These are phyloP conservation scores for Euphrasia confusa DNA, from an alignment of 257 asterid genomes.

Conservation along the genomic window DNA sequence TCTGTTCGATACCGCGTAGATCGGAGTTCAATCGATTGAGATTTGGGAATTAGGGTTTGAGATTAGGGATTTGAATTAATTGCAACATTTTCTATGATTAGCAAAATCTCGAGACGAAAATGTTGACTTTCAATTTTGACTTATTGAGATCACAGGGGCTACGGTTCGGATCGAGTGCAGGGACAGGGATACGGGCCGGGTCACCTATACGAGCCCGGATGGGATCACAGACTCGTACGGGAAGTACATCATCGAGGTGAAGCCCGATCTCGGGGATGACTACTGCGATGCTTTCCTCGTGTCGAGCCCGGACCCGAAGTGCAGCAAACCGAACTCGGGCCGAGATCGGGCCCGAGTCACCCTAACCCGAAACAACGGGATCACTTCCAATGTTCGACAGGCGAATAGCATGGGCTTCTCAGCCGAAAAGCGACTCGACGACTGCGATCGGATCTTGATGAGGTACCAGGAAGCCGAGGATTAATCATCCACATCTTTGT, in stretches of 20 bases:
- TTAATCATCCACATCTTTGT: background rate
- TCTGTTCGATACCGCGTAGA: too few relatives aligned
- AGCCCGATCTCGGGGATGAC: conserved; percentile 57
- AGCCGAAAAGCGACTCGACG: conserved; percentile 37
- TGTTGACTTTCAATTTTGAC: background rate
- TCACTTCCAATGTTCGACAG: conserved; percentile 40
- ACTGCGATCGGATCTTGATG: conserved; percentile 60
- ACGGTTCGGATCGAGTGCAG: conserved; percentile 56
- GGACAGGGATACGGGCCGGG: conserved; percentile 17
- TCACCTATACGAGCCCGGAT: conserved; percentile 31
- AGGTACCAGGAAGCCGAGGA: conserved; percentile 54
- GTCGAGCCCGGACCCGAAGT: conserved; percentile 45
- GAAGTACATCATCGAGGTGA: conserved; percentile 43
- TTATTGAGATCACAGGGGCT: conserved; percentile 38
- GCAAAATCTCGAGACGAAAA: background rate
- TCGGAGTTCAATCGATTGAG: too few relatives aligned
- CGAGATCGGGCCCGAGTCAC: conserved; percentile 72
- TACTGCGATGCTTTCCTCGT: conserved; percentile 49
- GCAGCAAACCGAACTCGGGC: conserved; percentile 43
- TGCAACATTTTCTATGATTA: too few relatives aligned
- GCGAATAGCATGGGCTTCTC: conserved; percentile 69
- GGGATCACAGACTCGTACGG: conserved; percentile 44
- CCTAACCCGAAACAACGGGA: conserved; percentile 73
- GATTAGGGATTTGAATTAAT: too few relatives aligned
- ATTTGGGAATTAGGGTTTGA: too few relatives aligned